Percentiles rank a stretch among this genome's conserved stretches.
phyloP scores from a whole-genome alignment of 2,329 filamentous ascomycete genomes.

The Acephala macrosclerotiorum region DNA sequence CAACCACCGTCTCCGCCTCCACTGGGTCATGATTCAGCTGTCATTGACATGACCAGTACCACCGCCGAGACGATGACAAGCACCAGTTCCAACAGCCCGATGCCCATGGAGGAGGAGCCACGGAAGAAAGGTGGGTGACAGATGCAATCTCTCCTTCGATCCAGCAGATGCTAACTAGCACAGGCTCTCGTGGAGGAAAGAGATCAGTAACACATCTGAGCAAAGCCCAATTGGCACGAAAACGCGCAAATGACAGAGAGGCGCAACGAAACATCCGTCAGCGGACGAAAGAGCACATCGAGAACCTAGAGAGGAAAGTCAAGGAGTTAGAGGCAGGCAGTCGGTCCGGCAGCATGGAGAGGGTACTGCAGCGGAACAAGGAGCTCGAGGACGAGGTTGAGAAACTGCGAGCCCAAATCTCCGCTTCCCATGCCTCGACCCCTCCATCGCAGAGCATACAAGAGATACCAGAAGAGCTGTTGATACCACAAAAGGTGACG shows the following conservation, averaged over 20 bases:
- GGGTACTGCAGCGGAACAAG: constrained; percentile 41
- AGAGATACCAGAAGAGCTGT: constrained; percentile 36
- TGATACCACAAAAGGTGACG: constrained; percentile 34
- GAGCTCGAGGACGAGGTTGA: constrained; percentile 42
- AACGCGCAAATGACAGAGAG: constrained; percentile 90
- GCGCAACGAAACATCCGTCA: constrained; percentile 88
- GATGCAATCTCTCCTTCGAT: neutral
- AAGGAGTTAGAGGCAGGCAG: constrained; percentile 40
- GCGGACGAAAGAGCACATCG: constrained; percentile 84
- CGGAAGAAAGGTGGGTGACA: constrained; percentile 30
- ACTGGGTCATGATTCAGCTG: constrained; percentile 16
- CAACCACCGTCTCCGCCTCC: constrained; percentile 3
- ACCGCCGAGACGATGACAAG: constrained; percentile 27
- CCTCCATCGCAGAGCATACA: constrained; percentile 24
- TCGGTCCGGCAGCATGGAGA: constrained; percentile 52
- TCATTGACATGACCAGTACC: constrained; percentile 16
- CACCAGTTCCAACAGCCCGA: constrained; percentile 28
- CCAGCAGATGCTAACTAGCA: constrained; percentile 17
- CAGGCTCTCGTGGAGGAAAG: constrained; percentile 55
- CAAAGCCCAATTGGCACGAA: constrained; percentile 85
- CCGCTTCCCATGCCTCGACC: constrained; percentile 22
- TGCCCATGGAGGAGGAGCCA: constrained; percentile 28
- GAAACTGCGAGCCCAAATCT: constrained; percentile 38
- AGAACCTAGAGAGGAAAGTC: constrained; percentile 41
- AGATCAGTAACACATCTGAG: constrained; percentile 88